Base-by-base conservation (phyloP, 345 rosid genomes). In the Hevea brasiliensis region DNA sequence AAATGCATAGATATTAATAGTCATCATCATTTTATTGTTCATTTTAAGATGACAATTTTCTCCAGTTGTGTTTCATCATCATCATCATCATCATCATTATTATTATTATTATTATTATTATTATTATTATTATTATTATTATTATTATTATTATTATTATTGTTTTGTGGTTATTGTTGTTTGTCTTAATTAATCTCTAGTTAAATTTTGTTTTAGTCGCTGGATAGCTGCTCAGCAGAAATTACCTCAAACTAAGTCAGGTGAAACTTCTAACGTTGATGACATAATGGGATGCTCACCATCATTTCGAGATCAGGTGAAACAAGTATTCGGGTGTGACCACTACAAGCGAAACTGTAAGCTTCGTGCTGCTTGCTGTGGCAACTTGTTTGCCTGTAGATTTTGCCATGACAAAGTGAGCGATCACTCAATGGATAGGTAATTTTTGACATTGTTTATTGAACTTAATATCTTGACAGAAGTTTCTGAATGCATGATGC, bases 201-300 rank as follows among this genome's bases (percentile, higher is more conserved):
- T 2, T 64, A 32, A 45, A 74, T 78, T 62, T 74, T 67, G 45
- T 70, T 76, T 51, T 66, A 89, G 91, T 81, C 88, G 89, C 45
- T 89, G 93, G 93, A 89, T 87, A 75, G 91, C 93, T 50, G 72
- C 87, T 74, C 93, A 89, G 82, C 89, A 89, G 67, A 87, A 89
- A 80, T 74, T 66, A 55, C 85, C 86, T 41, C 85, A 81, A 57
- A 80, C 63, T 76, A 48, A 61, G 70, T 59, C 67, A 1, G 71
- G 67, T 45, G 88, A 84, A 79, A 72, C 77, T 74, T 89, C 88
- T 51, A 69, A 78, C 3, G 66, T 77, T 63, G 84, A 72, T 73
- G 89, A 84, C 14, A 59, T 71, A 11, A 74, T 47, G 50, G 91
- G 79, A 56, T 83, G 76, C 61, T 80, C 72, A 32, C 84, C 85